Percentiles rank a stretch among this genome's conserved stretches.
These are phyloP conservation scores for Chalara sp. DNA, from an alignment of 2,329 filamentous ascomycete species.

Conservation along the genomic window DNA sequence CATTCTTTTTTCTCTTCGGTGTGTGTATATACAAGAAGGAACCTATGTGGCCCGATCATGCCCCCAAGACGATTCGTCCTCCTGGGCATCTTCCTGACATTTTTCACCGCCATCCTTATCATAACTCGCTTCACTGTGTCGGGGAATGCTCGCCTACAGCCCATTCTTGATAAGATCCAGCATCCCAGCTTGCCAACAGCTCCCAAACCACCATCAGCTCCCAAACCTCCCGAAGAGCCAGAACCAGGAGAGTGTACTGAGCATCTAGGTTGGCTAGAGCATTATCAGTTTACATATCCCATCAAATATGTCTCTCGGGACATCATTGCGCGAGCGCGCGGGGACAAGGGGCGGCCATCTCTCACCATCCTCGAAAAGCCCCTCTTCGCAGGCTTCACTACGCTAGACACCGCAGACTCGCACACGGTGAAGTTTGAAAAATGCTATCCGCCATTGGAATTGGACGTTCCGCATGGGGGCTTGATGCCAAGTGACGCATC, in stretches of 20 bases:
- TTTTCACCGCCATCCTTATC: constrained; percentile 14
- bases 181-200: not conserved
- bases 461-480: constrained; percentile 17
- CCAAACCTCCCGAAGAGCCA: constrained; percentile 3
- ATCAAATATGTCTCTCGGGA: constrained; percentile 23
- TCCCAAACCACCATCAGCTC: not conserved
- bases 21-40: not conserved
- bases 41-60: constrained; percentile 15
- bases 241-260: constrained; percentile 13
- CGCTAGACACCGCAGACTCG: constrained; percentile 16
- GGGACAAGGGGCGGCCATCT: constrained; percentile 13
- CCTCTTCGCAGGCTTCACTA: constrained; percentile 19
- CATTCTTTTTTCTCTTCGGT: not conserved
- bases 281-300: constrained; percentile 22
- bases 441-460: constrained; percentile 19
- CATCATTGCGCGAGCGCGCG: constrained; percentile 15
- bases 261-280: constrained; percentile 21
- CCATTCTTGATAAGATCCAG: not conserved
- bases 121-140: not conserved
- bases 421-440: constrained; percentile 9
- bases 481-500: constrained; percentile 36
- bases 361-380: constrained; percentile 19
- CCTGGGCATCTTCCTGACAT: constrained; percentile 13
- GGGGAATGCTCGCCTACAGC: too few species aligned
- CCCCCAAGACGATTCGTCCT: constrained; percentile 11